These are phyloP conservation scores for Yamadazyma trypodendri DNA, from an alignment of 1,139 yeast genomes.

Conservation along the genomic window DNA sequence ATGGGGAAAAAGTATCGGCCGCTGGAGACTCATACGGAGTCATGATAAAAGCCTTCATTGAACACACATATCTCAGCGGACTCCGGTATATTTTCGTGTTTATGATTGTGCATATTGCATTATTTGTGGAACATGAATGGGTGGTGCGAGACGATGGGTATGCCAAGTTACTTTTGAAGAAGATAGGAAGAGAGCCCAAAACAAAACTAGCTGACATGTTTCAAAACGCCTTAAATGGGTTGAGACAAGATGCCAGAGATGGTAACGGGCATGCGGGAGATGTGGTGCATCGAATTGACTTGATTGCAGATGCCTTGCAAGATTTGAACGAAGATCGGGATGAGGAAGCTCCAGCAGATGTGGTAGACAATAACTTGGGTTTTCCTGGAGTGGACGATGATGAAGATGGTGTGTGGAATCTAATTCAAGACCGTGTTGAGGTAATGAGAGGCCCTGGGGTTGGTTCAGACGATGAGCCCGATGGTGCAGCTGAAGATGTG, in stretches of 20 bases:
- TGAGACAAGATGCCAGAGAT: slow-evolving; percentile 25
- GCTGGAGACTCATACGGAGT: background rate
- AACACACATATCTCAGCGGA: slow-evolving; percentile 44
- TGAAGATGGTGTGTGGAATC: background rate
- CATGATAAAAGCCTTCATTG: slow-evolving; percentile 19
- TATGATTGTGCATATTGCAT: slow-evolving; percentile 42
- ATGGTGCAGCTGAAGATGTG: too few species aligned
- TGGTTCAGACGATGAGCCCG: too few species aligned
- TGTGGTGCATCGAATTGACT: slow-evolving; percentile 25
- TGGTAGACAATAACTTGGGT: background rate
- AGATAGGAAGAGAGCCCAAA: slow-evolving; percentile 58
- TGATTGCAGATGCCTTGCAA: slow-evolving; percentile 30
- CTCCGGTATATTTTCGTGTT: slow-evolving; percentile 35
- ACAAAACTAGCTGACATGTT: slow-evolving; percentile 41
- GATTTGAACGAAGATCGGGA: slow-evolving; percentile 21
- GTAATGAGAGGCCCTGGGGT: too few species aligned
- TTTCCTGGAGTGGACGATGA: background rate
- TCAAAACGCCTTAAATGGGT: slow-evolving; percentile 27
- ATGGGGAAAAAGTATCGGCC: slow-evolving; percentile 36
- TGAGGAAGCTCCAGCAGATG: too few species aligned
- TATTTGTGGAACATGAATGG: slow-evolving; percentile 67
- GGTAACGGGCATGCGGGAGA: slow-evolving; percentile 25
- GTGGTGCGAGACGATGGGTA: slow-evolving; percentile 72
- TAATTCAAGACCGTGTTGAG: background rate
- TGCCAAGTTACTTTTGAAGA: slow-evolving; percentile 50